These are phyloP conservation scores for Gracilariopsis chorda DNA, from an alignment of 23 red algal species.

Conservation along the genomic window DNA sequence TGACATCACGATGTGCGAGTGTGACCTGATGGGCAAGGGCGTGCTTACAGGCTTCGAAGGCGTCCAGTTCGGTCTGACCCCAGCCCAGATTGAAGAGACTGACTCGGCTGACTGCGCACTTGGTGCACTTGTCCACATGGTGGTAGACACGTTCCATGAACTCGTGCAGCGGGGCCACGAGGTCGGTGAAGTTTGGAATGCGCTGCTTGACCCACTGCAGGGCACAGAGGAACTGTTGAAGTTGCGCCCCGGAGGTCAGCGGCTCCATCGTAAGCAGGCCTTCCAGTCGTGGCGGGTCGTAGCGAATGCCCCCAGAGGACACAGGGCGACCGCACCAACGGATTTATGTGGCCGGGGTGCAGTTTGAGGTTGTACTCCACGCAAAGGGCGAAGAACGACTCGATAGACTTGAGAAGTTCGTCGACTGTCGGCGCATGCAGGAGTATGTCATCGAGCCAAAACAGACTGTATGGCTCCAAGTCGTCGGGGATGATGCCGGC, in stretches of 20 bases:
- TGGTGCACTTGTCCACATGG: conserved; percentile 41
- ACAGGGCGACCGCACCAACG: conserved; percentile 27
- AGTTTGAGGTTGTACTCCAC: conserved; percentile 19
- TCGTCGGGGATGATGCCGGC: conserved; percentile 20
- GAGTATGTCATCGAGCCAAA: conserved; percentile 36
- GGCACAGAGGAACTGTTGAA: conserved; percentile 48
- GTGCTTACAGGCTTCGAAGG: conserved; percentile 30
- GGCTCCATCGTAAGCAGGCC: conserved; percentile 25
- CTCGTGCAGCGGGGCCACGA: conserved; percentile 21
- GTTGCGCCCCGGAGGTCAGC: conserved; percentile 5
- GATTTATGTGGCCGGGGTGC: neutral
- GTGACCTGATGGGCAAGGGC: conserved; percentile 17
- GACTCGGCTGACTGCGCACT: neutral
- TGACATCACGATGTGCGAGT: conserved; percentile 8
- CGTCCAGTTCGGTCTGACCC: neutral
- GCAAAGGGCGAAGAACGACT: neutral
- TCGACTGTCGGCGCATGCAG: neutral
- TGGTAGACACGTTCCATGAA: conserved; percentile 45
- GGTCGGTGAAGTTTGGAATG: conserved; percentile 34
- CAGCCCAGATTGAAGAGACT: neutral
- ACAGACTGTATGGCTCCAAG: neutral
- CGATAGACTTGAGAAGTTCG: neutral
- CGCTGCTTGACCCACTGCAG: conserved; percentile 50
- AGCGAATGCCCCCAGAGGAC: neutral
- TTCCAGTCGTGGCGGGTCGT: neutral